Evolutionary conservation across 805 yeast genomes (phyloP).

Genomic region (Teunomyces atbi): DNA sequence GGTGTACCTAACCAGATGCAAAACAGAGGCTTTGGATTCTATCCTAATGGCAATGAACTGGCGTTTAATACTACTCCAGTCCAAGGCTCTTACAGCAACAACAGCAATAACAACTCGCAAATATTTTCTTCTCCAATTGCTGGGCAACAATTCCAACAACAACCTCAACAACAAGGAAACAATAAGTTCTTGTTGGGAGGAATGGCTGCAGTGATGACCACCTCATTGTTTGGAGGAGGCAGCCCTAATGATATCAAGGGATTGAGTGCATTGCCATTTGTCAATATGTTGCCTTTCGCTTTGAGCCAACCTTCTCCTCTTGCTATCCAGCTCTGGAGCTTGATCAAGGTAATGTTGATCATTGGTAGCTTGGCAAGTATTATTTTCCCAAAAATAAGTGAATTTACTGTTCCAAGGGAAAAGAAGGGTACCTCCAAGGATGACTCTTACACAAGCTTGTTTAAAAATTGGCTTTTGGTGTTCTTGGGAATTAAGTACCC

Average conservation of each 20-base stretch:
- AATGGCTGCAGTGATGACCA: conserved; percentile 62
- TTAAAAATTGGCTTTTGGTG: conserved; percentile 24
- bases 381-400: conserved; percentile 9
- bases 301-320: conserved; percentile 13
- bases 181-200: conserved; percentile 61
- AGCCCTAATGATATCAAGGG: conserved; percentile 42
- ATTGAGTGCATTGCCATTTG: conserved; percentile 46
- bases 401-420: not conserved
- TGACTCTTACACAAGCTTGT: conserved; percentile 1
- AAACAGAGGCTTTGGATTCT: conserved; percentile 16
- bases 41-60: conserved; percentile 18
- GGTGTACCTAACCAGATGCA: conserved; percentile 1
- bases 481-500: conserved; percentile 31
- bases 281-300: conserved; percentile 12
- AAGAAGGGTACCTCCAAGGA: not conserved
- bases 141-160: conserved; percentile 13
- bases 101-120: conserved; percentile 9
- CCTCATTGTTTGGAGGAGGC: conserved; percentile 54
- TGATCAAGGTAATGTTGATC: conserved; percentile 11
- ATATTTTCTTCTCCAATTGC: not conserved
- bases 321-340: conserved; percentile 10
- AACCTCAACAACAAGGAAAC: conserved; percentile 14
- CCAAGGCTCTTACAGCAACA: conserved; percentile 13
- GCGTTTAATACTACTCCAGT: conserved; percentile 18
- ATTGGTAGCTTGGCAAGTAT: conserved; percentile 10